Conservation (phyloP, 2,329 filamentous ascomycete species). For the Capronia americana region DNA sequence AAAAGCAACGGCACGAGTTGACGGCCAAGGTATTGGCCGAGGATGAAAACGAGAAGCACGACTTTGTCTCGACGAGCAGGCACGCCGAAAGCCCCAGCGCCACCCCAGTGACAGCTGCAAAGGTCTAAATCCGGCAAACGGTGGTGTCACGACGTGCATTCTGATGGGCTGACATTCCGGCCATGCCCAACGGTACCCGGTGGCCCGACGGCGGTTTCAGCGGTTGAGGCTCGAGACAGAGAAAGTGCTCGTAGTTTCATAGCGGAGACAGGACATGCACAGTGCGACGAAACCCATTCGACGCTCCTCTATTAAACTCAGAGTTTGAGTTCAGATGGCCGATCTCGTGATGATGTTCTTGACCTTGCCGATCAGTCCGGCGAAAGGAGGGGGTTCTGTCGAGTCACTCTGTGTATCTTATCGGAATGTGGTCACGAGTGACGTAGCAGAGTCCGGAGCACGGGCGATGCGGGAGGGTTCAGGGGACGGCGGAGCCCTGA, state of each 20-base stretch:
- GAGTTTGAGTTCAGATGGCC: not conserved
- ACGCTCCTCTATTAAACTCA: not conserved
- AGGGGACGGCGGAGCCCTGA: conserved; percentile 2
- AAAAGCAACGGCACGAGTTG: conserved; percentile 41
- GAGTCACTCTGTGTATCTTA: not conserved
- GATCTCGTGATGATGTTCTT: conserved; percentile 1
- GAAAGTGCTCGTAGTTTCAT: too few relatives aligned
- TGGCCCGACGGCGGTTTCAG: not conserved
- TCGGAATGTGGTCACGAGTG: conserved; percentile 19
- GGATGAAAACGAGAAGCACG: conserved; percentile 29
- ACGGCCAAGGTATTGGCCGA: conserved; percentile 28
- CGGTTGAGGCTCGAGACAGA: not conserved
- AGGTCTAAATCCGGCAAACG: conserved; percentile 21
- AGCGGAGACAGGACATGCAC: not conserved
- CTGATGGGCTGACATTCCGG: conserved; percentile 9
- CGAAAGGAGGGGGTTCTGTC: not conserved
- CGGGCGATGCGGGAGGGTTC: not conserved
- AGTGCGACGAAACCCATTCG: not conserved
- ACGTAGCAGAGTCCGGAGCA: conserved; percentile 21
- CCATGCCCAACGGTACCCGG: not conserved
- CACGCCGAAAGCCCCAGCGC: conserved; percentile 11
- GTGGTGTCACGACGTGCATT: conserved; percentile 3
- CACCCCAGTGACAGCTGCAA: conserved; percentile 18
- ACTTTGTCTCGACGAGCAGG: conserved; percentile 17
- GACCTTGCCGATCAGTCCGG: conserved; percentile 4